Base-by-base conservation (phyloP, 148 eudicot species). In the Chenopodium suecicum region DNA sequence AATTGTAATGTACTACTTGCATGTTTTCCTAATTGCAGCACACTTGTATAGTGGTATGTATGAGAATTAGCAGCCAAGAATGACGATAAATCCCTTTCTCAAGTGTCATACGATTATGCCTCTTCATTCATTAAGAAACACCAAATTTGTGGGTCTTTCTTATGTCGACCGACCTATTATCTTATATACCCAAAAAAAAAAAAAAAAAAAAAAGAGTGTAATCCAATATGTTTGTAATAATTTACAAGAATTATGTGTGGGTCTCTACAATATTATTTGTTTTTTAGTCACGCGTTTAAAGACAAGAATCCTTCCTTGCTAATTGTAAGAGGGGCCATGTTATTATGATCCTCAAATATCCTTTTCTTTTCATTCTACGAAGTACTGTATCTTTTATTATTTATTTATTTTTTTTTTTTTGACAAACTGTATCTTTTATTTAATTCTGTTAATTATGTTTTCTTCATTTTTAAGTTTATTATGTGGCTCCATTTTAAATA, bases 241-340 rank as follows among this genome's bases (percentile, higher is more conserved):
- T 79, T 67, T 78, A 65, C 78, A 72, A 78, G 31, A 8, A 58
- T 52, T 75, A 41, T 34, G 1, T 31, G 85, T 87, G 84, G 78
- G 76, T 82, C 87, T 76, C n/a, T 56, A 46, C 10, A 31, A 77
- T 67, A 69, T 68, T 54, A 81, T 78, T 85, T 87, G 75, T 66
- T 88, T 81, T 86, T 65, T 73, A 23, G 78, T 86, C 90, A 88
- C 82, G 89, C 90, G 82, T 77, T 44, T 77, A 88, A 88, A 88
- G 90, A 80, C 23, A 67, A 27, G 74, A 67, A 73, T 79, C 79
- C 78, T 77, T 68, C 73, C 4, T 44, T n/a, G 34, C 31, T 67
- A 48, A 7, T 5, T 70, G 11, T 50, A 10, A 37, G 8, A 70
- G 78, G 73, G 73, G 5, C 75, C 78, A 10, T 75, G 17, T 74